phyloP scores from a whole-genome alignment of 139 green algal species.

The Chlamydomonas incerta region DNA sequence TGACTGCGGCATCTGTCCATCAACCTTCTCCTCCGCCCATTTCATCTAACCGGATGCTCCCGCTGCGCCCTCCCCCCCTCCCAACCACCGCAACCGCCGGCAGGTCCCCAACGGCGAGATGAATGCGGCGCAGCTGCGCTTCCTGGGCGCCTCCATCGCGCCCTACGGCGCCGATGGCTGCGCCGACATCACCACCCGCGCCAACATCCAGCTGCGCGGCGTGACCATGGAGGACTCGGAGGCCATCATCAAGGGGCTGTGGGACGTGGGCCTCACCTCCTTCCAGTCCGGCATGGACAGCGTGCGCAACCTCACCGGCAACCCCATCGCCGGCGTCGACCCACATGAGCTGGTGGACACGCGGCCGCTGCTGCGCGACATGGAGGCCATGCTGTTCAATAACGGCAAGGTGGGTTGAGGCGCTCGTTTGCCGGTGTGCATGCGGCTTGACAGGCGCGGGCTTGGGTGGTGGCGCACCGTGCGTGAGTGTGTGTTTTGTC shows the following conservation, averaged over 20 bases:
- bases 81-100: neutral
- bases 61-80: no score
- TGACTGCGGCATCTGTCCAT: no score
- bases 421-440: no score
- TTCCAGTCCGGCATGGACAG: conserved; percentile 97
- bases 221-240: conserved; percentile 72
- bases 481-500: no score
- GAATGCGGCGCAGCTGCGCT: conserved; percentile 81
- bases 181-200: conserved; percentile 97
- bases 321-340: conserved; percentile 79
- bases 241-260: conserved; percentile 10
- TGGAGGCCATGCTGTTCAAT: conserved; percentile 78
- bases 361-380: conserved; percentile 46
- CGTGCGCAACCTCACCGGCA: conserved; percentile 94
- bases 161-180: conserved; percentile 91
- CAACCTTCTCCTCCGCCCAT: neutral
- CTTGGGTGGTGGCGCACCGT: no score
- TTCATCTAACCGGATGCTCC: neutral
- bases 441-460: no score
- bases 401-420: conserved; percentile 33
- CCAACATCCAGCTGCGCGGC: conserved; percentile 96
- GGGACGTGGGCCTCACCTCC: conserved; percentile 74
- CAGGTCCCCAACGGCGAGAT: conserved; percentile 93
- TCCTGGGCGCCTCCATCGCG: conserved; percentile 73
- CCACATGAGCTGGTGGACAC: conserved; percentile 94